Evolutionary conservation across 2,329 filamentous ascomycete genomes (phyloP), one percentile per base, ranked within the genome.

Genomic region (Lachnellula hyalina): DNA sequence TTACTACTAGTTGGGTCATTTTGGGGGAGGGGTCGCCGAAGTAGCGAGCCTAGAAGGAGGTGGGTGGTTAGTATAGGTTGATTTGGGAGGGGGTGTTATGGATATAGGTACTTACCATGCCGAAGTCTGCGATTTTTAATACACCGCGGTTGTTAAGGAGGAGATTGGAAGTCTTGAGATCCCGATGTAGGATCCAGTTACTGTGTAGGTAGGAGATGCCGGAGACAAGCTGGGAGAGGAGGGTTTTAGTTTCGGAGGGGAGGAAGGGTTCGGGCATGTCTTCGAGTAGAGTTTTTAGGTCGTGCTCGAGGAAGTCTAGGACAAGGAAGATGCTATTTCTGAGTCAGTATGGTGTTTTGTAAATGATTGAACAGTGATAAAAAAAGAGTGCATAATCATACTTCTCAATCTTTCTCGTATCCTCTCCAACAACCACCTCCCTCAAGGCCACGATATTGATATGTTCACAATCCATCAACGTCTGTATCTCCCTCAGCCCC

Each of bases 281-380:
- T 71, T 95, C 89, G 60, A 96, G 87, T 54, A 99, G 81, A 53
- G 87, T 89, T 73, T 95, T 96, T 54, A 99, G 84, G 68, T 99
- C 94, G 77, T 99, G 94, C 76, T 97, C 93, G 66, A 96, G 79
- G 72, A 97, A 99, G 69, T 96, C 92, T 79, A 99, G 93, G 60
- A 97, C 94, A 54, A 99, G 83, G 71, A 90, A 95, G 62, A 96
- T 87, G 74, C 86, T 90, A 71, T 71, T 64, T 28, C 19, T 44
- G 12, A 2, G 11, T 21, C 60, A 66, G 64, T 57, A 49, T 59
- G 54, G 62, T 32, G 11, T 32, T 9, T 32, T 32, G 28, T 11
- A 32, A 32, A 11, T 32, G 8, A 8, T 12, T 17, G 17, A 21
- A 49, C 23, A 5, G 15, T 36, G 32, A n/a, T 23, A 45, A 28